Percentiles rank a stretch among this genome's conserved stretches.
These are phyloP conservation scores for Lactarius hengduanensis DNA, from an alignment of 768 basidiomycete genomes.

Conservation along the genomic window DNA sequence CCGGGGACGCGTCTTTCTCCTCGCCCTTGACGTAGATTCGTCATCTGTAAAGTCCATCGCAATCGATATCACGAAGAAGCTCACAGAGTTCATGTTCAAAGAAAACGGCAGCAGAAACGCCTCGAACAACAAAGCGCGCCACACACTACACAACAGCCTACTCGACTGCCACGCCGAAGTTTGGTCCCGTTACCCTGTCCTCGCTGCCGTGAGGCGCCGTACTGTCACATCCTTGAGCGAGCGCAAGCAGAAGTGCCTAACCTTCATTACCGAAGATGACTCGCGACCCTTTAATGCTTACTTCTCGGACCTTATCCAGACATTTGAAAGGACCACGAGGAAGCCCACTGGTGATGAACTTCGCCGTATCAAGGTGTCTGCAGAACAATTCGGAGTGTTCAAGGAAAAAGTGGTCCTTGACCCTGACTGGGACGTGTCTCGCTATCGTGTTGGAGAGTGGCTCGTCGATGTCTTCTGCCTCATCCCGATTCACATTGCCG, in stretches of 20 bases:
- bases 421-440: constrained; percentile 35
- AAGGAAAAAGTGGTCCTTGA: constrained; percentile 8
- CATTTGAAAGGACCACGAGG: constrained; percentile 49
- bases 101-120: constrained; percentile 38
- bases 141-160: constrained; percentile 42
- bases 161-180: constrained; percentile 23
- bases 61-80: constrained; percentile 53
- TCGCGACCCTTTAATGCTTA: constrained; percentile 41
- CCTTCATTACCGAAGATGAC: constrained; percentile 45
- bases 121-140: constrained; percentile 23
- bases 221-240: constrained; percentile 25
- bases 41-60: constrained; percentile 43
- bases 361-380: constrained; percentile 39
- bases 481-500: constrained; percentile 62
- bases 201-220: constrained; percentile 18
- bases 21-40: constrained; percentile 39
- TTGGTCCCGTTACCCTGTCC: constrained; percentile 21
- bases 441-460: constrained; percentile 57
- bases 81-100: constrained; percentile 56
- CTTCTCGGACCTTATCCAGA: constrained; percentile 44
- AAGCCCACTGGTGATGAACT: constrained; percentile 53
- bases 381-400: constrained; percentile 36
- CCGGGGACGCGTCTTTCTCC: constrained; percentile 43
- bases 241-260: constrained; percentile 39
- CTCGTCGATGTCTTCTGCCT: constrained; percentile 57